Conservation (phyloP, 495 filamentous ascomycete genomes). For the Aspergillus conjunctus region DNA sequence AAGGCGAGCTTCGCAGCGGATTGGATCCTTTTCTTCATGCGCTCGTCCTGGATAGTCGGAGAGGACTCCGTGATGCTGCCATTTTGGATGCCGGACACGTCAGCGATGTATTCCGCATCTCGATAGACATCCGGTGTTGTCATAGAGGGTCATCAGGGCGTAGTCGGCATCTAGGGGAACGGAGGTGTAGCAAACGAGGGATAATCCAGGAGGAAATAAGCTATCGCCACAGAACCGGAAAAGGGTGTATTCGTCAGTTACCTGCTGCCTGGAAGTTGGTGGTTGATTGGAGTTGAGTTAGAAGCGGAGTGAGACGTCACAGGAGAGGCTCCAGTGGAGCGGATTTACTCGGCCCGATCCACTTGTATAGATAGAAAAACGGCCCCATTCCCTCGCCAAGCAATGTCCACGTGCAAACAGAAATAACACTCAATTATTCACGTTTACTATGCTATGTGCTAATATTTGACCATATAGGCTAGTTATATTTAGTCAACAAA, state of each 20-base stretch:
- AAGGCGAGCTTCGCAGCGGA: constrained; percentile 54
- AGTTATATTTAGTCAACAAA: constrained; percentile 61
- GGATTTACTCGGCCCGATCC: constrained; percentile 26
- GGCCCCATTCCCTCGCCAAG: not conserved
- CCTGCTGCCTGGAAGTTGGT: not conserved
- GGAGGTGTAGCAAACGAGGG: constrained; percentile 4
- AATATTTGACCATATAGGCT: not conserved
- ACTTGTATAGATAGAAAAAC: not conserved
- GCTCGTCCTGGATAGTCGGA: constrained; percentile 29
- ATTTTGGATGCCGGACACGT: constrained; percentile 49
- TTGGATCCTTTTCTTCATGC: constrained; percentile 42
- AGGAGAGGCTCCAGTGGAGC: constrained; percentile 5
- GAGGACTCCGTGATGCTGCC: constrained; percentile 31
- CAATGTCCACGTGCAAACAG: not conserved
- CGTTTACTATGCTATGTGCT: too few relatives aligned
- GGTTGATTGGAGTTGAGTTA: not conserved
- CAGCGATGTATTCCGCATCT: constrained; percentile 56
- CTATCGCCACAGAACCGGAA: constrained; percentile 5
- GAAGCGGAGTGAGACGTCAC: not conserved
- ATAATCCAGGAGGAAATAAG: constrained; percentile 13
- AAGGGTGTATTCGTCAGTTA: not conserved
- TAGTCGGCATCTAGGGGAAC: constrained; percentile 28
- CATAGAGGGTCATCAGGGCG: constrained; percentile 55
- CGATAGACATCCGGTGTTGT: constrained; percentile 52
- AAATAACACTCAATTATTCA: too few relatives aligned